These are phyloP conservation scores for Echinochloa phyllopogon DNA, from an alignment of 176 grass and related monocot genomes.

Conservation along the genomic window DNA sequence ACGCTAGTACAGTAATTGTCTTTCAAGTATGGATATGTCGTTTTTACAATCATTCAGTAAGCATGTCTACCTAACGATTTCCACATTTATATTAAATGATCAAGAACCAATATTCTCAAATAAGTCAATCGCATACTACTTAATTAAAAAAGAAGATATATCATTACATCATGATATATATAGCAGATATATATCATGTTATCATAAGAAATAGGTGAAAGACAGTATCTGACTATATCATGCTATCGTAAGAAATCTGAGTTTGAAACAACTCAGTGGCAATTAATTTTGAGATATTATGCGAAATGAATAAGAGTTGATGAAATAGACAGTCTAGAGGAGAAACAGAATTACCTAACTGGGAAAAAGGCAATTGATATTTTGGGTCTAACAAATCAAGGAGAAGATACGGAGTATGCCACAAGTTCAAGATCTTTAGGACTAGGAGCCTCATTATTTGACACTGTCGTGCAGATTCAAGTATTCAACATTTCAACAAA, in stretches of 20 bases:
- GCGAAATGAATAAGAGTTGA: slow-evolving; percentile 7
- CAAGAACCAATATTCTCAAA: background rate
- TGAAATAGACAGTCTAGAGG: background rate
- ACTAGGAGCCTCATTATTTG: background rate
- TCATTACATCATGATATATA: background rate
- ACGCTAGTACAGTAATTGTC: background rate
- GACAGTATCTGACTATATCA: background rate
- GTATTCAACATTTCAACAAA: background rate
- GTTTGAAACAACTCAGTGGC: background rate
- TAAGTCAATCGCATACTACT: background rate
- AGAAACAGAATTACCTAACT: slow-evolving; percentile 8
- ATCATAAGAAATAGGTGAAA: slow-evolving; percentile 5
- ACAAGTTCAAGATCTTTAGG: background rate
- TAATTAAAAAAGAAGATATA: background rate
- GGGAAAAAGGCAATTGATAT: background rate
- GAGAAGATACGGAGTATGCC: slow-evolving; percentile 1
- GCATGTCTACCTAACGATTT: background rate
- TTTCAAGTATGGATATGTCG: background rate
- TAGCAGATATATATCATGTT: background rate
- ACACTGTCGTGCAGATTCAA: background rate
- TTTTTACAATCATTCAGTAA: slow-evolving; percentile 4
- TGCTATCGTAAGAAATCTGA: background rate
- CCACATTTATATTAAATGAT: background rate
- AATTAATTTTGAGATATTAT: slow-evolving; percentile 1
- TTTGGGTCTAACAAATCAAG: slow-evolving; percentile 21